Evolutionary conservation across 495 filamentous ascomycete species (phyloP), one percentile per base, ranked within the genome.

Genomic region (Penicillium bovifimosum): DNA sequence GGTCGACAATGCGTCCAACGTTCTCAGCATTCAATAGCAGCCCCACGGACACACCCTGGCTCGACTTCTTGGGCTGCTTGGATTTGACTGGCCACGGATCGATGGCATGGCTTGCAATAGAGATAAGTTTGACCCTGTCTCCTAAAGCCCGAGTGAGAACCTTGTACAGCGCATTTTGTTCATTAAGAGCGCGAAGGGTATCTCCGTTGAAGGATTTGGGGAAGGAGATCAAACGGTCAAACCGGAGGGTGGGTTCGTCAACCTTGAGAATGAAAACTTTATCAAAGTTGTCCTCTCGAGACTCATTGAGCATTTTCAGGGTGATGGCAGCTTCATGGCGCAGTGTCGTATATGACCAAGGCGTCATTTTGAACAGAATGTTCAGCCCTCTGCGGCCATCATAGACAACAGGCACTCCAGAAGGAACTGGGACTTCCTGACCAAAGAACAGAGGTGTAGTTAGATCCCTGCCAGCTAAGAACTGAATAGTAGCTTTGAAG

Each of bases 401-500:
- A 62, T 73, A 80, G 7, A 80, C 43, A 10, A 79, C 62, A 26
- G 82, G 81, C 1, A 53, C 58, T 11, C 69, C 67, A 14, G 57
- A 46, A 3, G 71, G 60, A 32, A 72, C 52, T 9, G 56, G 24
- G 20, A 72, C 54, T 18, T 71, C 65, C 6, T 59, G 32, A 67
- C 60, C 41, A 66, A 71, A 28, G 89, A 83, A 46, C 27, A 86
- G 68, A 2, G 88, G 83, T 33, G 81, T 82, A 34, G 75, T 80
- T 29, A 97, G 64, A 61, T 96, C 83, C 24, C 76, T 83, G 6
- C 77, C 75, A 8, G 88, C 80, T 14, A 98, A 69, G 61, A 89
- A 95, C 66, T 96, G 90, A 38, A 98, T 61, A 5, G 83, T 83
- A 1, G 86, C 91, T 65, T 95, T 97, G 76, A 98, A 96, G 51